phyloP scores from a whole-genome alignment of 768 basidiomycete genomes.

The Mycena metata region DNA sequence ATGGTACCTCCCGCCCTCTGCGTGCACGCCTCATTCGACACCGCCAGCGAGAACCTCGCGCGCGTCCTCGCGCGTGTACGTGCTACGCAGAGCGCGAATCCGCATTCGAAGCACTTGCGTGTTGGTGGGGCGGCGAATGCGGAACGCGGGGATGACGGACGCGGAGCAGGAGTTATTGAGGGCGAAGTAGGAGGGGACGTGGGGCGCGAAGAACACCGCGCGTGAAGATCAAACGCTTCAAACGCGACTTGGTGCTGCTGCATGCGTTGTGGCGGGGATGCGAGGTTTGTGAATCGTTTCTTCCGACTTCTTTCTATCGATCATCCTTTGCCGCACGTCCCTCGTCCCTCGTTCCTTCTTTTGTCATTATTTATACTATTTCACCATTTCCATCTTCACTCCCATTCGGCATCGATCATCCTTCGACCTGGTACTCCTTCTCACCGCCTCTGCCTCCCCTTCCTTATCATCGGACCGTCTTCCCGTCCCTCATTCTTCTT shows the following conservation, averaged over 20 bases:
- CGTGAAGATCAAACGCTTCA: conserved; percentile 72
- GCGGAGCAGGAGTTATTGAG: neutral
- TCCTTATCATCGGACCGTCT: no score
- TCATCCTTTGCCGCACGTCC: no score
- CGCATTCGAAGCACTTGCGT: neutral
- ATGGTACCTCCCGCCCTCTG: conserved; percentile 93
- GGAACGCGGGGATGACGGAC: neutral
- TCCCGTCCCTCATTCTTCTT: neutral
- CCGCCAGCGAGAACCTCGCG: conserved; percentile 87
- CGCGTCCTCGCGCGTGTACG: conserved; percentile 77
- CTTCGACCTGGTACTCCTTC: no score
- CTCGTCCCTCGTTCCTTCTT: no score
- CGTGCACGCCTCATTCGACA: conserved; percentile 87
- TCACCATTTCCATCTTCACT: no score
- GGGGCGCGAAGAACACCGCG: conserved; percentile 64
- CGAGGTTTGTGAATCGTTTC: conserved; percentile 35
- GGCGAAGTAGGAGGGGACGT: conserved; percentile 52
- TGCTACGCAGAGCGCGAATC: neutral
- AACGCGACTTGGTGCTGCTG: conserved; percentile 79
- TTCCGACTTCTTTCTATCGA: no score
- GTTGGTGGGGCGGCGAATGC: no score
- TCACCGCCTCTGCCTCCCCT: no score
- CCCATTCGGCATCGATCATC: no score
- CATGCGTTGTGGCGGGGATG: conserved; percentile 79
- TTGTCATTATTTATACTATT: no score